Evolutionary conservation across 306 rosid genomes (phyloP).

Genomic region (Macrotyloma uniflorum): DNA sequence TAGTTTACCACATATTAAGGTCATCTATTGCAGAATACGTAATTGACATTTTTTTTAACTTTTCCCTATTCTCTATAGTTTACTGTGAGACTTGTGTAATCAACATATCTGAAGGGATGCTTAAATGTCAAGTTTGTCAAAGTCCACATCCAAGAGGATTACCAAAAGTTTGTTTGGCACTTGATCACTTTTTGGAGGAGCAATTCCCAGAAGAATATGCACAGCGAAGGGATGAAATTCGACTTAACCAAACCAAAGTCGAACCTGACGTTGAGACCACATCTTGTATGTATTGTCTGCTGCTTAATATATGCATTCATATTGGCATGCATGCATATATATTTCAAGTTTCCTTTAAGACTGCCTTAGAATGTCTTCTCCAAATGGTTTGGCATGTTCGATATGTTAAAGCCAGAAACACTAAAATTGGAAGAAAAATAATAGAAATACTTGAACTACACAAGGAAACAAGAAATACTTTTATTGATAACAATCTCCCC

Average conservation of each 20-base stretch:
- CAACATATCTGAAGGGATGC: slow-evolving; percentile 43
- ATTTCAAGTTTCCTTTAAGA: not conserved
- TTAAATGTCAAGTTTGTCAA: slow-evolving; percentile 73
- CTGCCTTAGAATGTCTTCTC: not conserved
- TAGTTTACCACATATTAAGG: slow-evolving; percentile 28
- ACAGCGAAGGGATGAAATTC: slow-evolving; percentile 51
- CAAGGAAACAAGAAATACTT: no score
- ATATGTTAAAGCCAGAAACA: no score
- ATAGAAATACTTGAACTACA: no score
- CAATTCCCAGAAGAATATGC: slow-evolving; percentile 70
- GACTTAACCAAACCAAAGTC: slow-evolving; percentile 44
- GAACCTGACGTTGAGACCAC: slow-evolving; percentile 39
- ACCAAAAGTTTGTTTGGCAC: slow-evolving; percentile 77
- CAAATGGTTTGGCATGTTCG: no score
- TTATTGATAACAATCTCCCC: no score
- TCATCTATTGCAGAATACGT: not conserved
- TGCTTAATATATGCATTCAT: no score
- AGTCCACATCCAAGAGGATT: slow-evolving; percentile 66
- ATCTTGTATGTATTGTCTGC: slow-evolving; percentile 49
- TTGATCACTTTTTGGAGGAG: slow-evolving; percentile 64
- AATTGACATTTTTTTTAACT: slow-evolving; percentile 19
- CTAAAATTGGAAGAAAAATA: no score
- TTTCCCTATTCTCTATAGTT: slow-evolving; percentile 48
- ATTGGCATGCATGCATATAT: no score
- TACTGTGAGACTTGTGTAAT: slow-evolving; percentile 66